Percentiles rank a stretch among this genome's conserved stretches.
Evolutionary conservation across 371 early-diverging fungal species (phyloP).

Genomic region (Syncephalis fuscata): DNA sequence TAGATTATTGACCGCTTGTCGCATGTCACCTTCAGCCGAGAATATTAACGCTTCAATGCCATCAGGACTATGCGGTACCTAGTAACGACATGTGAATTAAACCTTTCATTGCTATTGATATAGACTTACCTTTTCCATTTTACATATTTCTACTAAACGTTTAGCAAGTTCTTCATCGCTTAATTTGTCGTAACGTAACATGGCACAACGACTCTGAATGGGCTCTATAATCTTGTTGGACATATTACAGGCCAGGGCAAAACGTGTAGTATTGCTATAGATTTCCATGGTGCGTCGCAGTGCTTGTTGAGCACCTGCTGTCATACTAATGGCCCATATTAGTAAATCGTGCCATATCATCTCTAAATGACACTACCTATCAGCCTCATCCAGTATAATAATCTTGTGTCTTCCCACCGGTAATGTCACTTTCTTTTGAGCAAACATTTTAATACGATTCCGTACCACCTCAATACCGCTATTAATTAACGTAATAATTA

Average conservation of each 20-base stretch:
- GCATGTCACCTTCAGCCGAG: slow-evolving; percentile 97
- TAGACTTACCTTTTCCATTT: slow-evolving; percentile 50
- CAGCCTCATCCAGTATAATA: slow-evolving; percentile 97
- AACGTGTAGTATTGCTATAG: slow-evolving; percentile 86
- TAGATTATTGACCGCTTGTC: slow-evolving; percentile 96
- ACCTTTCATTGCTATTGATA: background rate
- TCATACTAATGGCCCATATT: slow-evolving; percentile 41
- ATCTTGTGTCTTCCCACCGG: slow-evolving; percentile 88
- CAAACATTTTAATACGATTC: slow-evolving; percentile 95
- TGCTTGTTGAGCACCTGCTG: slow-evolving; percentile 90
- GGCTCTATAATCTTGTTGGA: slow-evolving; percentile 98
- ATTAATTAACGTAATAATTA: background rate
- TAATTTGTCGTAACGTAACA: slow-evolving; percentile 74
- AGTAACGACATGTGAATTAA: background rate
- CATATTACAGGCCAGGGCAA: slow-evolving; percentile 96
- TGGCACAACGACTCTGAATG: slow-evolving; percentile 96
- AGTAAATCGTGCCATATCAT: background rate
- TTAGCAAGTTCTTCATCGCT: slow-evolving; percentile 55
- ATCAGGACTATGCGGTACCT: slow-evolving; percentile 67
- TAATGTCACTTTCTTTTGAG: slow-evolving; percentile 89
- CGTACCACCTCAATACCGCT: slow-evolving; percentile 98
- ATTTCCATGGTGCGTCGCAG: slow-evolving; percentile 96
- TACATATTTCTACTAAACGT: slow-evolving; percentile 69
- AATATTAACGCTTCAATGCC: slow-evolving; percentile 90
- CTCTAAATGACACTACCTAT: slow-evolving; percentile 26